Evolutionary conservation across 805 yeast species (phyloP), one percentile per base, ranked within the genome.

Genomic region (Torulaspora maleeae): DNA sequence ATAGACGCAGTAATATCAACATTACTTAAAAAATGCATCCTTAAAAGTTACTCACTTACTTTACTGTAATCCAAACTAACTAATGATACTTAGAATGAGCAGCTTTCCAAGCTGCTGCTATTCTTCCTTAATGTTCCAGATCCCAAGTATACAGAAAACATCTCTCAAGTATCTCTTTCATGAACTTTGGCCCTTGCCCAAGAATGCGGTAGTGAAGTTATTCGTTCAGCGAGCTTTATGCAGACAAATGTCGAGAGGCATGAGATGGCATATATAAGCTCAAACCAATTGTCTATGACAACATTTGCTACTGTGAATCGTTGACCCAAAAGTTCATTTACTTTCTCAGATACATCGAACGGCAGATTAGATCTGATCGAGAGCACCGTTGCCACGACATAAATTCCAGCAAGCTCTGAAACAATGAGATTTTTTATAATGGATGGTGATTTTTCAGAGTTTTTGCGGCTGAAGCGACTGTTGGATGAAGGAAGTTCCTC

Each of bases 261-360:
- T 13, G 66, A 54, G 1, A 55, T 33, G 11, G 70, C 60, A 49
- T 58, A 71, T 16, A 68, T 58, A 40, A 67, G 62, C 43, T 71
- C 73, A 49, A 70, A 71, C 75, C 75, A 71, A 24, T 59, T 55
- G 45, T 71, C 73, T 29, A 70, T 61, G 3, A 64, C 48, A 34
- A 53, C 38, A 47, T 60, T 51, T 19, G 67, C 58, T 5, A 58
- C 59, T 1, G 58, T 51, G 41, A 62, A 59, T 13, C 56, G 56
- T 35, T 60, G 61, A 7, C 68, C 63, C 25, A 70, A 51, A 28
- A 70, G 50, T 17, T 58, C 53, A 47, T 62, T 60, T 20, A 71
- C 51, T 32, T 60, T 64, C 29, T 54, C 48, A 11, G 70, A 58
- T 5, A 67, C 61, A 10, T 58, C 65, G 34, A 53, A 54, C 1